Evolutionary conservation across 805 yeast genomes (phyloP).

Genomic region (Scheffersomyces lignosus): DNA sequence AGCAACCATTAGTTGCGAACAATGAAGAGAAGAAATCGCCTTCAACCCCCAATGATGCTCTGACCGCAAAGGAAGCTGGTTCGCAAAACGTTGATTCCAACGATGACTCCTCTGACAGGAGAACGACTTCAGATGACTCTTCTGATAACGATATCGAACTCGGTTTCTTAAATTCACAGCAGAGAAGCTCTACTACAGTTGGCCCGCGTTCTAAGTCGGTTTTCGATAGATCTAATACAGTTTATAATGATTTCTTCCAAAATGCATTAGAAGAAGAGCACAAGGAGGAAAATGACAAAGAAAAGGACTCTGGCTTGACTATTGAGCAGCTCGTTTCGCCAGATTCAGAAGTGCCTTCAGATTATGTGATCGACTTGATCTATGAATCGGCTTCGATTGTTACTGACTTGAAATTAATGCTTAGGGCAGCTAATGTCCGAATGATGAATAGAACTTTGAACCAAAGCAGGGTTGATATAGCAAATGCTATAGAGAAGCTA

Average conservation of each 20-base stretch:
- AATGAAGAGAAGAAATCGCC: slow-evolving; percentile 1
- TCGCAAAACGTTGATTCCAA: slow-evolving; percentile 17
- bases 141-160: slow-evolving; percentile 27
- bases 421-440: slow-evolving; percentile 54
- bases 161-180: slow-evolving; percentile 29
- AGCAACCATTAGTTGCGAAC: too few relatives aligned
- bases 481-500: slow-evolving; percentile 22
- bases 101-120: slow-evolving; percentile 25
- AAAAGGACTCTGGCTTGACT: slow-evolving; percentile 32
- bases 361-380: slow-evolving; percentile 54
- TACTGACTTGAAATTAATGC: slow-evolving; percentile 63
- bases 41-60: background rate
- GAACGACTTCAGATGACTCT: slow-evolving; percentile 24
- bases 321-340: slow-evolving; percentile 60
- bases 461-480: slow-evolving; percentile 29
- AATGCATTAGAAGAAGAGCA: slow-evolving; percentile 16
- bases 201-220: slow-evolving; percentile 38
- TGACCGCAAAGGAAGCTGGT: slow-evolving; percentile 1
- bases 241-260: slow-evolving; percentile 2
- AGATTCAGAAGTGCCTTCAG: slow-evolving; percentile 55
- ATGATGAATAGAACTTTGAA: slow-evolving; percentile 46
- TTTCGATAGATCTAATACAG: slow-evolving; percentile 25
- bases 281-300: slow-evolving; percentile 19
- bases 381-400: slow-evolving; percentile 62
- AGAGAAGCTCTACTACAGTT: slow-evolving; percentile 11